Base-by-base conservation (phyloP, 1,284 basidiomycete genomes). In the Filobasidium uniguttulatum region DNA sequence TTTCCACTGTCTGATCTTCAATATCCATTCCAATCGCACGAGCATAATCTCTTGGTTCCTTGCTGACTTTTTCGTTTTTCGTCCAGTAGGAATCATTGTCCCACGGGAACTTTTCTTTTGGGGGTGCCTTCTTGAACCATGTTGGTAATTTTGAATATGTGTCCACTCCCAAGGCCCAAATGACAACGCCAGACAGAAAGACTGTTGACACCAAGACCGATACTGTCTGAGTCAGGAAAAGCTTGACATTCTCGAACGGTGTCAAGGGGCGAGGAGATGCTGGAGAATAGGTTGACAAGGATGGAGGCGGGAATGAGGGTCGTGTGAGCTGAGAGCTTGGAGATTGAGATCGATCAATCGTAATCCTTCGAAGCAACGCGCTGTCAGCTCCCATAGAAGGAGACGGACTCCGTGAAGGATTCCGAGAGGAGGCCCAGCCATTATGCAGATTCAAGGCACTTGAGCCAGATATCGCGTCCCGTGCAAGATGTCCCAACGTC, bases 11-110 rank as follows among this genome's bases (percentile, higher is more conserved):
- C 61, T 77, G 75, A 57, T 79, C 71, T 48, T 73, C 65, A 41
- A 79, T 76, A 54, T 78, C 75, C 60, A 77, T 75, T 3, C 77
- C 77, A 38, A 74, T 71, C 44, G 68, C 66, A 20, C 60, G 60
- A 0, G 77, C 78, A 62, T 80, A 80, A 66, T 77, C 77, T 34
- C 63, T 61, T 3, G 77, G 73, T 55, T 78, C 75, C 54, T 76
- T 77, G 52, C 70, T 69, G 30, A 77, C 66, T 52, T 71, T 70
- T 51, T 65, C 72, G 52, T 75, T 72, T 37, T 71, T 68, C 50
- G 62, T 62, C 72, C 73, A 77, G 48, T 72, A 68, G 33, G 61
- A 58, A 4, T 69, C 67, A 43, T 75, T 67, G 57, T 80, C 77
- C 78, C 78, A 79, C 3, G 62, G 62, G 31, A 72, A 70, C 9